phyloP scores from a whole-genome alignment of 768 basidiomycete species.

The Rhodotorula paludigena region DNA sequence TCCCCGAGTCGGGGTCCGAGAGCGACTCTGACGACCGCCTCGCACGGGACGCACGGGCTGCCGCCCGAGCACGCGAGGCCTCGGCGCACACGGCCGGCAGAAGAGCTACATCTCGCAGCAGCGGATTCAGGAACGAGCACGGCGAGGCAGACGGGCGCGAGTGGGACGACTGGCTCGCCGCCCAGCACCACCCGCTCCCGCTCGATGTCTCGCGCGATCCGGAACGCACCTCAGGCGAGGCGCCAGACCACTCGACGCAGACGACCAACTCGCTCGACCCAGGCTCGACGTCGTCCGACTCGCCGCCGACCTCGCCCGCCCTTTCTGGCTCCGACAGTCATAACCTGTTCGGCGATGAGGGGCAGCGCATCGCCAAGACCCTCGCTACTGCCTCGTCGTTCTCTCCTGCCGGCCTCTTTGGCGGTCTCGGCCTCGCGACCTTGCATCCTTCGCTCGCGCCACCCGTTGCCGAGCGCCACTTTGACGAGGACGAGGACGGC shows the following conservation, averaged over 20 bases:
- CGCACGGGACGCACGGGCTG: conserved; percentile 2
- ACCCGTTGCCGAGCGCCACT: conserved; percentile 6
- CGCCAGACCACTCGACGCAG: conserved; percentile 11
- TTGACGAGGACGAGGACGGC: conserved; percentile 28
- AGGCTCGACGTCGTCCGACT: conserved; percentile 4
- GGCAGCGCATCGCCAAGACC: conserved; percentile 22
- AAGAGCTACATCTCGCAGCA: background rate
- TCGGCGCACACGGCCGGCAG: background rate
- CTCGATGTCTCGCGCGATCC: background rate
- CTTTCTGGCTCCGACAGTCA: background rate
- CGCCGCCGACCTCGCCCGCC: conserved; percentile 12
- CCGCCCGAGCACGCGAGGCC: background rate
- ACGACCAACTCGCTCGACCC: conserved; percentile 11
- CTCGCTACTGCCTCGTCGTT: conserved; percentile 29
- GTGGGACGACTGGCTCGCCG: conserved; percentile 2
- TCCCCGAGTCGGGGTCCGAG: background rate
- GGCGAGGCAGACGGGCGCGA: background rate
- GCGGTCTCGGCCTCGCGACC: conserved; percentile 28
- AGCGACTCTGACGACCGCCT: conserved; percentile 15
- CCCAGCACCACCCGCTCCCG: background rate
- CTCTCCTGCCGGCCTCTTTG: conserved; percentile 32
- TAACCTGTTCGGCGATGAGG: conserved; percentile 29
- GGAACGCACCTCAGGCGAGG: background rate
- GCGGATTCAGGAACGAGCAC: background rate
- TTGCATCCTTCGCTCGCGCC: conserved; percentile 20